Percentiles rank a stretch among this genome's conserved stretches.
These are phyloP conservation scores for Falciphora oryzae DNA, from an alignment of 2,329 filamentous ascomycete species.

Conservation along the genomic window DNA sequence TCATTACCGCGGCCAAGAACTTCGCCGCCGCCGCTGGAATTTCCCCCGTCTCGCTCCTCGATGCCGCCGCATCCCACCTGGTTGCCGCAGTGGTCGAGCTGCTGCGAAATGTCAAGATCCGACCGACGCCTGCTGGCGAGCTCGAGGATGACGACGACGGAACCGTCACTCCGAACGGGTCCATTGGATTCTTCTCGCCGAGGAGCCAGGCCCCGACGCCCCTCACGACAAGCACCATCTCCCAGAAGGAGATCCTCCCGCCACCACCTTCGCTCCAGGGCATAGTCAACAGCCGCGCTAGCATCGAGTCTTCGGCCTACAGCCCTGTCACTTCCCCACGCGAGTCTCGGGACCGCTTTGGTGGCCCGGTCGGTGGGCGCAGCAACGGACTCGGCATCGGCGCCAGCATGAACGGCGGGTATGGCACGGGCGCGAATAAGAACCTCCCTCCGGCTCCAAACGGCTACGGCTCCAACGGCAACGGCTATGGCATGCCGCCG, in stretches of 20 bases:
- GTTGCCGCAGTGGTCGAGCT: constrained; percentile 82
- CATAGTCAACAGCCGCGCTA: constrained; percentile 45
- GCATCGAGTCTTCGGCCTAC: constrained; percentile 67
- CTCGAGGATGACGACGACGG: constrained; percentile 73
- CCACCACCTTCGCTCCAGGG: constrained; percentile 54
- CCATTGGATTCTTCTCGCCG: constrained; percentile 59
- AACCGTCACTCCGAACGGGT: constrained; percentile 24
- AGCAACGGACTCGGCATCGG: constrained; percentile 17
- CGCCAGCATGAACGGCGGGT: constrained; percentile 17
- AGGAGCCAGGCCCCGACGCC: constrained; percentile 33
- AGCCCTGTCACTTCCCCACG: constrained; percentile 67
- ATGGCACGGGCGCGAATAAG: constrained; percentile 26
- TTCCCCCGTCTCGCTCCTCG: constrained; percentile 86
- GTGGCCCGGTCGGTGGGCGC: constrained; percentile 16
- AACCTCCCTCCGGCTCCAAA: constrained; percentile 30
- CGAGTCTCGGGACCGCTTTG: constrained; percentile 45
- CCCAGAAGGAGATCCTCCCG: constrained; percentile 35
- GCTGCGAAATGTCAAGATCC: constrained; percentile 76
- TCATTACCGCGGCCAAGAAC: constrained; percentile 93
- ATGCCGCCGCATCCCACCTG: constrained; percentile 88
- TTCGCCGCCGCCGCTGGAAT: constrained; percentile 78
- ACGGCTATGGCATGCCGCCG: constrained; percentile 16
- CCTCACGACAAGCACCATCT: constrained; percentile 20
- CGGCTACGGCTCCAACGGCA: constrained; percentile 25
- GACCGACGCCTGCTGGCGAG: constrained; percentile 66